Percentiles rank a stretch among this genome's conserved stretches.
These are phyloP conservation scores for Canavalia gladiata DNA, from an alignment of 306 rosid genomes.

Conservation along the genomic window DNA sequence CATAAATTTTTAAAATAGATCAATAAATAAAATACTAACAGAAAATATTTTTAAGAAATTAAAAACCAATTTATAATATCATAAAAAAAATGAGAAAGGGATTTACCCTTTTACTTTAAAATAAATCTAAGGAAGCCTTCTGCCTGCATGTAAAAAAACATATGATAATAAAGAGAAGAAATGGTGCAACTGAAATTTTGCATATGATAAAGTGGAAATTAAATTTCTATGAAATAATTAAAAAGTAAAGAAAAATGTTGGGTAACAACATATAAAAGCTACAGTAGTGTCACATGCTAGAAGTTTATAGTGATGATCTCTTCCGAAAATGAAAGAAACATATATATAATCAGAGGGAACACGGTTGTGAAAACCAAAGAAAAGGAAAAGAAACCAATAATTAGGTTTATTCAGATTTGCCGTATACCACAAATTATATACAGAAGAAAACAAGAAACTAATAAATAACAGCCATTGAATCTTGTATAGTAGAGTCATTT, in stretches of 20 bases:
- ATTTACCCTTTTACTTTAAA: no score
- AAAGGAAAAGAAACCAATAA: background rate
- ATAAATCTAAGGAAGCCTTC: background rate
- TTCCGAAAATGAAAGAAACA: conserved; percentile 13
- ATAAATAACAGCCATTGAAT: conserved; percentile 24
- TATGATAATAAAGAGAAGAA: background rate
- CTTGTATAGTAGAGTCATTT: conserved; percentile 1
- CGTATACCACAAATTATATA: conserved; percentile 10
- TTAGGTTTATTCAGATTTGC: background rate
- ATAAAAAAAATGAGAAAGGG: no score
- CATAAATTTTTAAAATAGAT: no score
- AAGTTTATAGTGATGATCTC: background rate
- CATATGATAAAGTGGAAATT: background rate
- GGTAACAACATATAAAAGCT: background rate
- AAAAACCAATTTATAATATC: no score
- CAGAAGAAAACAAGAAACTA: background rate
- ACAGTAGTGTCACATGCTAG: conserved; percentile 4
- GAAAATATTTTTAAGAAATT: no score
- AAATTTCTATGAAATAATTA: background rate
- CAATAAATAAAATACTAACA: no score
- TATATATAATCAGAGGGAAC: conserved; percentile 7
- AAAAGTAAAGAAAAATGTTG: background rate
- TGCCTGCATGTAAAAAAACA: background rate
- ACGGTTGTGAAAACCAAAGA: background rate
- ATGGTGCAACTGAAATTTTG: background rate